Conservation (phyloP, 768 basidiomycete genomes). For the Amanita rimosa region DNA sequence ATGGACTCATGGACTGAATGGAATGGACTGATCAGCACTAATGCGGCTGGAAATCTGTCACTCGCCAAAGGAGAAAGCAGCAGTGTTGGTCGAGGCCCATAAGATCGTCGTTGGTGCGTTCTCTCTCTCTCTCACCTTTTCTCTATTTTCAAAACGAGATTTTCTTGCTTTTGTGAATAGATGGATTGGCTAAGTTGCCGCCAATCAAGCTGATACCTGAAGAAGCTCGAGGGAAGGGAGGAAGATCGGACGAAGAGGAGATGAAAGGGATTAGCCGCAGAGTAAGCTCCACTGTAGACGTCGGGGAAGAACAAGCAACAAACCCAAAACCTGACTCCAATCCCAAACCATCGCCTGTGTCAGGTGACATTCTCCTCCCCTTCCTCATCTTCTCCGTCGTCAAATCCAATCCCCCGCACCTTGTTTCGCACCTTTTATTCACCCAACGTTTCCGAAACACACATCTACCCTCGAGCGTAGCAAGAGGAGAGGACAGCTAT, state of each 20-base stretch:
- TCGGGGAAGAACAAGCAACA: conserved; percentile 7
- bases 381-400: conserved; percentile 92
- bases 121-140: not conserved
- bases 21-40: conserved; percentile 15
- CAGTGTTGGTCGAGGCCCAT: conserved; percentile 74
- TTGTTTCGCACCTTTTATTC: conserved; percentile 62
- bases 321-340: conserved; percentile 4
- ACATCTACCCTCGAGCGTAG: conserved; percentile 45
- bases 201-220: conserved; percentile 67
- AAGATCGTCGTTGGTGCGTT: conserved; percentile 74
- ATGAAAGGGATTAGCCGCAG: not conserved
- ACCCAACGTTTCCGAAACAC: conserved; percentile 48
- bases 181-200: conserved; percentile 65
- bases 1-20: too few relatives aligned
- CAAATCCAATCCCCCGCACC: conserved; percentile 77
- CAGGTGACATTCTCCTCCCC: conserved; percentile 86
- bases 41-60: conserved; percentile 27
- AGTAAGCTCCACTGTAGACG: not conserved
- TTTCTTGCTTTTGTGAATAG: conserved; percentile 20
- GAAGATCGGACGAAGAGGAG: not conserved
- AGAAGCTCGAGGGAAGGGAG: conserved; percentile 18
- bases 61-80: conserved; percentile 70
- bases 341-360: conserved; percentile 40
- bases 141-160: not conserved
- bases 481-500: conserved; percentile 67